These are phyloP conservation scores for Lachnellula hyalina DNA, from an alignment of 2,329 filamentous ascomycete genomes.

Conservation along the genomic window DNA sequence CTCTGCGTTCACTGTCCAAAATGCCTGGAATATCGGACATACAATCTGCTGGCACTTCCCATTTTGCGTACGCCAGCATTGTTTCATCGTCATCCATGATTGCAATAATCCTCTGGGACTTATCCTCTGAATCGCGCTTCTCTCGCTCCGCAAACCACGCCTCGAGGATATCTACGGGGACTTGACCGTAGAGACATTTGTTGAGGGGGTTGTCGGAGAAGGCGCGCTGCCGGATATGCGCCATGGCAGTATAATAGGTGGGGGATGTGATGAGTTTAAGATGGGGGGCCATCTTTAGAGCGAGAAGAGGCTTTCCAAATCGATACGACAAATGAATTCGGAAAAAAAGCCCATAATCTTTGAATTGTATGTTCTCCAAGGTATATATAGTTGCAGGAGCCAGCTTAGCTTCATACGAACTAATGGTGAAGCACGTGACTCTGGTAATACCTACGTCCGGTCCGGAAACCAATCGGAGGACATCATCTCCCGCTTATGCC, in stretches of 20 bases:
- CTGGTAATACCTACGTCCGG: too few relatives aligned
- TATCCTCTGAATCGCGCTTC: not conserved
- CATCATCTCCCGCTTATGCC: too few relatives aligned
- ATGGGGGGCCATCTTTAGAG: not conserved
- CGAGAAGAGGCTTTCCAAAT: too few relatives aligned
- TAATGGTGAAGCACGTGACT: too few relatives aligned
- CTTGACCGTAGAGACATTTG: not conserved
- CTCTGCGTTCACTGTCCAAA: not conserved
- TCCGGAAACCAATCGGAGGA: too few relatives aligned
- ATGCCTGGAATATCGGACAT: not conserved
- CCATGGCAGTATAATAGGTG: not conserved
- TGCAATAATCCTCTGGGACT: not conserved
- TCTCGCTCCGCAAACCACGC: not conserved
- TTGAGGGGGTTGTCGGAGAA: not conserved
- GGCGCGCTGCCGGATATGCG: not conserved
- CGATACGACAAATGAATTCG: too few relatives aligned
- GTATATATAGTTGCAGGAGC: too few relatives aligned
- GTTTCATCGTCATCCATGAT: not conserved
- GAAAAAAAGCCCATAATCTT: too few relatives aligned
- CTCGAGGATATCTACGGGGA: not conserved
- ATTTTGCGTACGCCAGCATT: not conserved
- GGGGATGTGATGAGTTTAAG: not conserved
- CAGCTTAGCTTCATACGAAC: too few relatives aligned
- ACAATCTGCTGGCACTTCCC: not conserved
- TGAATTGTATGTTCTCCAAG: too few relatives aligned